Evolutionary conservation across 169 alveolate genomes (phyloP).

Genomic region (Sarcocystis neurona): DNA sequence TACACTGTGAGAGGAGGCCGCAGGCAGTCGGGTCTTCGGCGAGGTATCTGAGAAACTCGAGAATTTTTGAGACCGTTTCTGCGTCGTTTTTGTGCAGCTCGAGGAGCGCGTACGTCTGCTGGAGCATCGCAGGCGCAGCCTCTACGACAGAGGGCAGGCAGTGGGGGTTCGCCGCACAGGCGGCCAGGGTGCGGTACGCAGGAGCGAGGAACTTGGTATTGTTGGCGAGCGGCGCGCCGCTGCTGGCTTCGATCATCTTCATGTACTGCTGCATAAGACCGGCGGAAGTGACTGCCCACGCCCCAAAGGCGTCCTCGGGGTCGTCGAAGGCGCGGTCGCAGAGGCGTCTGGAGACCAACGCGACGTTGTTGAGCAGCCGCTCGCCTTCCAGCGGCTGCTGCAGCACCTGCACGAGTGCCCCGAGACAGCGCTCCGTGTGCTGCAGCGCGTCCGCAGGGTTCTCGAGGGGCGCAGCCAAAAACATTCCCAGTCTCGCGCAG

Average conservation of each 20-base stretch:
- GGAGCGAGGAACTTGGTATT: slow-evolving; percentile 76
- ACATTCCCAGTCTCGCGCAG: slow-evolving; percentile 84
- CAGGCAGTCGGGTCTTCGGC: slow-evolving; percentile 79
- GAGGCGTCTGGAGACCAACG: slow-evolving; percentile 52
- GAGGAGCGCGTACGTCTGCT: slow-evolving; percentile 69
- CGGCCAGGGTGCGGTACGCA: slow-evolving; percentile 79
- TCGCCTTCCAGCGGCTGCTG: slow-evolving; percentile 78
- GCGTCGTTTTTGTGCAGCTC: slow-evolving; percentile 78
- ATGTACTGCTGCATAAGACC: slow-evolving; percentile 82
- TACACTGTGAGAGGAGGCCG: slow-evolving; percentile 63
- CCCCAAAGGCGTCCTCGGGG: slow-evolving; percentile 88
- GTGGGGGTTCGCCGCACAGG: slow-evolving; percentile 81
- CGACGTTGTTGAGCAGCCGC: slow-evolving; percentile 71
- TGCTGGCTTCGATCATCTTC: slow-evolving; percentile 75
- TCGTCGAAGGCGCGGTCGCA: slow-evolving; percentile 72
- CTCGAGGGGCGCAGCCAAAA: slow-evolving; percentile 85
- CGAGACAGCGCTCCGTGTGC: slow-evolving; percentile 86
- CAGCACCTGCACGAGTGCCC: slow-evolving; percentile 76
- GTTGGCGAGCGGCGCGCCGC: slow-evolving; percentile 72
- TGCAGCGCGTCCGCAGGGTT: slow-evolving; percentile 87
- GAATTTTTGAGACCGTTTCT: slow-evolving; percentile 70
- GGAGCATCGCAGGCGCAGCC: slow-evolving; percentile 67
- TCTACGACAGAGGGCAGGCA: slow-evolving; percentile 74
- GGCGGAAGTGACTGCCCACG: slow-evolving; percentile 90
- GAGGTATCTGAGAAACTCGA: slow-evolving; percentile 75